Evolutionary conservation across 495 filamentous ascomycete genomes (phyloP).

Genomic region (Chaetomium cochliodes): DNA sequence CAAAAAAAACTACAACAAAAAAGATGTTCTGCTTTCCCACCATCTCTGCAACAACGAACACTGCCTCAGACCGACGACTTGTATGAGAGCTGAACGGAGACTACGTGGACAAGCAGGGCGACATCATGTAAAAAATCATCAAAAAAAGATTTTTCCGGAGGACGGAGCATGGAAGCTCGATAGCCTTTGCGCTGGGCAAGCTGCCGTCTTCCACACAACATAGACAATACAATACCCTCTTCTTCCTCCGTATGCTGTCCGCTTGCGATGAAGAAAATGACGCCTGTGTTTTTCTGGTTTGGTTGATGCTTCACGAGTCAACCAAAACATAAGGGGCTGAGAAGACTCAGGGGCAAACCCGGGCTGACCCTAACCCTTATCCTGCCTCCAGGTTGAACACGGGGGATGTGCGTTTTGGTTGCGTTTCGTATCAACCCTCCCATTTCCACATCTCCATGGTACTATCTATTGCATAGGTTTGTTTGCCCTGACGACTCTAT

Average conservation of each 20-base stretch:
- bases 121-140: neutral
- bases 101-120: neutral
- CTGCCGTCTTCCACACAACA: conserved; percentile 10
- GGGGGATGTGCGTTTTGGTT: conserved; percentile 10
- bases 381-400: neutral
- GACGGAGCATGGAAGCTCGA: neutral
- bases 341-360: too few relatives aligned
- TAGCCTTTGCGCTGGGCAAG: neutral
- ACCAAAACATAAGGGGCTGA: neutral
- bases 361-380: conserved; percentile 1
- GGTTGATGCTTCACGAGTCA: neutral
- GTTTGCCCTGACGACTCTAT: too few relatives aligned
- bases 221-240: conserved; percentile 7
- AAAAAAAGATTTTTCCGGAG: conserved; percentile 14
- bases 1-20: conserved; percentile 1
- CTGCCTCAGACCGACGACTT: neutral
- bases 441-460: neutral
- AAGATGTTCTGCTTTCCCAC: neutral
- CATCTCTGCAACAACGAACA: neutral
- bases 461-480: too few relatives aligned
- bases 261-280: neutral
- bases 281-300: neutral
- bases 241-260: neutral
- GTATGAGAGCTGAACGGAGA: neutral
- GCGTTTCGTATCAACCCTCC: conserved; percentile 2